Base-by-base conservation (phyloP, 2,329 filamentous ascomycete genomes). In the Ceratocystis ficicola region DNA sequence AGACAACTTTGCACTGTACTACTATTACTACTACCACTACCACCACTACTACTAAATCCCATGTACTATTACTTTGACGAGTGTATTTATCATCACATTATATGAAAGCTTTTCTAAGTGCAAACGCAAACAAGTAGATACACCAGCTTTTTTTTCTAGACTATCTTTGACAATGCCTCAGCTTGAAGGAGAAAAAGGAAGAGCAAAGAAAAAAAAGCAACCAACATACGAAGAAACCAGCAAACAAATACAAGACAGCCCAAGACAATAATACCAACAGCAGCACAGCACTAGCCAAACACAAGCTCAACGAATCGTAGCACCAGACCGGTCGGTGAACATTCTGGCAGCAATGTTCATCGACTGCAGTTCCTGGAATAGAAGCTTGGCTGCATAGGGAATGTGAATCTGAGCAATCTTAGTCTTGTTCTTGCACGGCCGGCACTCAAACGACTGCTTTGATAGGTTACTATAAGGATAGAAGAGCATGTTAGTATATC, bases 291-390 rank as follows among this genome's bases (percentile, higher is more conserved):
- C 36, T 41, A 12, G 10, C 4, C 1, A 2, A 15, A 15, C 12
- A 7, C 25, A 20, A 2, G 3, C 36, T 63, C 22, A 88, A 70
- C 88, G 83, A 69, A 90, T 84, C 55, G 85, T 86, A 66, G 89
- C 85, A 65, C 88, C 88, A 17, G 87, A 90, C 67, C 88, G 80
- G 74, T 89, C 89, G 48, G 93, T 97, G 75, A 95, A 99, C 91
- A 99, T 93, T 75, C 94, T 87, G 41, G 93, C 88, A 10, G 94
- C 93, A 75, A 99, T 97, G 76, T 97, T 97, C 94, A 99, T 99
- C 62, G 91, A 87, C 74, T 92, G 90, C 71, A 99, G 80, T 79
- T 99, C 94, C 79, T 99, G 94, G 86, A 99, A 99, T 63, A 99
- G 84, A 62, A 99, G 82, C 80, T 99, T 99, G 68, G 94, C 94